These are phyloP conservation scores for Glycyrrhiza uralensis DNA, from an alignment of 306 rosid genomes.

Conservation along the genomic window DNA sequence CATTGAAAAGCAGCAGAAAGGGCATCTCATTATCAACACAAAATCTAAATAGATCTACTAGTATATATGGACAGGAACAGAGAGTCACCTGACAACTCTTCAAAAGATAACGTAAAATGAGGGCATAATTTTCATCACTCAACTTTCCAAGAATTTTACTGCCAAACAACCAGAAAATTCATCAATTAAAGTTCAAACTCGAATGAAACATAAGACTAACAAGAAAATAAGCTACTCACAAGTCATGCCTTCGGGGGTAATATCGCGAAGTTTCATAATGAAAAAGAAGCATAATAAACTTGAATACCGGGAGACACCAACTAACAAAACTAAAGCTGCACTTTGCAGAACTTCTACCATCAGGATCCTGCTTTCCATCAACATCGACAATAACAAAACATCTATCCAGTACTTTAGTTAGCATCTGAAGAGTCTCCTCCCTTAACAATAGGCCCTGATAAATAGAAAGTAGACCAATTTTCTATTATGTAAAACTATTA, in stretches of 20 bases:
- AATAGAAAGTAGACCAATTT: conserved; percentile 9
- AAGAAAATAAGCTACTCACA: conserved; percentile 51
- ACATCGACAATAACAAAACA: conserved; percentile 50
- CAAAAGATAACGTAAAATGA: conserved; percentile 60
- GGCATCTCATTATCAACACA: conserved; percentile 12
- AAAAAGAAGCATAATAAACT: conserved; percentile 62
- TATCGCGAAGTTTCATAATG: conserved; percentile 42
- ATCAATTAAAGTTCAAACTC: conserved; percentile 7
- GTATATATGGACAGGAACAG: conserved; percentile 24
- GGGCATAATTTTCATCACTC: conserved; percentile 49
- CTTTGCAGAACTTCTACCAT: conserved; percentile 48
- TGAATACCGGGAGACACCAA: conserved; percentile 85
- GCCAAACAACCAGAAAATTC: conserved; percentile 27
- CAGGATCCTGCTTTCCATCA: conserved; percentile 50
- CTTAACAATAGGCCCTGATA: conserved; percentile 63
- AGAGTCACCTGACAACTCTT: conserved; percentile 70
- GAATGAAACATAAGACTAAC: neutral
- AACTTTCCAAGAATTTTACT: conserved; percentile 52
- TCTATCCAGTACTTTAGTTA: conserved; percentile 60
- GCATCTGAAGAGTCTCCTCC: conserved; percentile 55
- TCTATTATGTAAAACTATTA: neutral
- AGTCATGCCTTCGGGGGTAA: conserved; percentile 40
- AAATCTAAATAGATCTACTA: conserved; percentile 16
- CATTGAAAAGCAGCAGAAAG: neutral
- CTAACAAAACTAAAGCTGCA: conserved; percentile 39